Evolutionary conservation across 129 eudicot genomes (phyloP).

Genomic region (Artemisia tridentata): DNA sequence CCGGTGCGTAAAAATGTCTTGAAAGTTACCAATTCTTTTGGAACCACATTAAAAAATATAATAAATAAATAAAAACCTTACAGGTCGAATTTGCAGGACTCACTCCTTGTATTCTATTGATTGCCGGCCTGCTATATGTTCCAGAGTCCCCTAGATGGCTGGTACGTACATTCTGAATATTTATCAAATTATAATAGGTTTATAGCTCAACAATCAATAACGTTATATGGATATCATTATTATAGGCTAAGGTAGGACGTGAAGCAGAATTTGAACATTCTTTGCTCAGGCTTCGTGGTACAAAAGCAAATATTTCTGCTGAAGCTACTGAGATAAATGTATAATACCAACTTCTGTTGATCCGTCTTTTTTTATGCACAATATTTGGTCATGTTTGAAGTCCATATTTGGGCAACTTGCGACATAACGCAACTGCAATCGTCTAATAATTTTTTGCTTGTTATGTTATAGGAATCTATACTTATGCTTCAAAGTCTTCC

Average conservation of each 20-base stretch:
- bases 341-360: neutral
- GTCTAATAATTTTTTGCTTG: neutral
- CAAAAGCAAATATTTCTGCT: conserved; percentile 53
- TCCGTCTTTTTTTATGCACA: neutral
- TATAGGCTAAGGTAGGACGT: conserved; percentile 68
- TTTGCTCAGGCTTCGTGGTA: conserved; percentile 66
- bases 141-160: conserved; percentile 99
- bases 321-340: conserved; percentile 72
- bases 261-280: conserved; percentile 53
- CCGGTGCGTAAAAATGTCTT: conserved; percentile 35
- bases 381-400: neutral
- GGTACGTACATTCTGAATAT: conserved; percentile 35
- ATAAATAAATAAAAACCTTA: neutral
- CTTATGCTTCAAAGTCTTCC: conserved; percentile 50
- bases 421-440: neutral
- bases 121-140: conserved; percentile 59
- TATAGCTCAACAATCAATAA: neutral
- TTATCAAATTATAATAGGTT: neutral
- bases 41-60: no score
- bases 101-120: conserved; percentile 52
- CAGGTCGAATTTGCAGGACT: conserved; percentile 43
- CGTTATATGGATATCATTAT: neutral
- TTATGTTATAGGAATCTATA: conserved; percentile 45
- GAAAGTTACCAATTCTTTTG: neutral
- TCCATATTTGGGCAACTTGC: neutral